Evolutionary conservation across 768 basidiomycete genomes (phyloP), one percentile per base, ranked within the genome.

Genomic region (Auriscalpium orientale): DNA sequence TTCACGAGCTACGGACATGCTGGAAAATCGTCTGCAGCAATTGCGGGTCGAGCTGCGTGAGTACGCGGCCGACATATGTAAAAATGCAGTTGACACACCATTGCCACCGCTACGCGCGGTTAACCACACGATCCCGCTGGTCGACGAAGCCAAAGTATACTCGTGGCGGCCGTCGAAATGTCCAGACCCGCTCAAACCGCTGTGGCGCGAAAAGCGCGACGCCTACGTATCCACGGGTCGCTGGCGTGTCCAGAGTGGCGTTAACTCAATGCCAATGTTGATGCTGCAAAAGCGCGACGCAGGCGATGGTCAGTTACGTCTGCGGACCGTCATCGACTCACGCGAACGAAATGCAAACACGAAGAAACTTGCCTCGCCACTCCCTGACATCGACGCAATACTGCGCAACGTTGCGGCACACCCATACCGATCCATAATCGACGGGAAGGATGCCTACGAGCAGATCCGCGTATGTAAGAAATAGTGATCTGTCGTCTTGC

Each of bases 91-190:
- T 7, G 56, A 62, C 33, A 56, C 67, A 18, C 56, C 59, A 0
- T 49, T 69, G 20, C 68, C 67, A 0, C 67, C 67, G 1, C 45
- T 70, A 8, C 22, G 72, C 0, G 68, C 49, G 0, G 70, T 76
- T 20, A 76, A 74, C 51, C 71, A 76, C 58, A 47, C 46, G 1
- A 76, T 76, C 6, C 70, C 70, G 0, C 34, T 74, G 1, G 68
- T 67, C 21, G 71, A 74, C 46, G 62, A 65, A 37, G 45, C 38
- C 4, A 67, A 67, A 49, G 49, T 65, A 0, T 74, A 76, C 49
- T 57, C 58, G 0, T 78, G 72, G 73, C 58, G 66, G 9, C 68
- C 67, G 1, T 68, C 68, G 5, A 34, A 60, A 11, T 79, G 78
- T 51, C 72, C 72, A 1, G 71, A 74, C 22, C 63, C 65, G 0